Evolutionary conservation across 2,329 filamentous ascomycete species (phyloP).

Genomic region (Lizonia empirigonia): DNA sequence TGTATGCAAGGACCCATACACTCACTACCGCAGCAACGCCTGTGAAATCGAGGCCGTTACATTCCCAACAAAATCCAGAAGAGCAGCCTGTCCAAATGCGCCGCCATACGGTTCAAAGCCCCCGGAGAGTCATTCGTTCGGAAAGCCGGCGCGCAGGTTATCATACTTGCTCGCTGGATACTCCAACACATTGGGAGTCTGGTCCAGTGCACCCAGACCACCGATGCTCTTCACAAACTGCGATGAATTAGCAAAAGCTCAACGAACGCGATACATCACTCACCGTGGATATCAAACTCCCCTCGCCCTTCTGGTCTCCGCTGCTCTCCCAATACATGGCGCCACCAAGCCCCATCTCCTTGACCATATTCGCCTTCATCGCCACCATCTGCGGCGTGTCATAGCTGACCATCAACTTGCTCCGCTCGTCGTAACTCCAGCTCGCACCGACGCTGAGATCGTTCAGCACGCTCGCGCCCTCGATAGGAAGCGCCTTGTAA

Average conservation of each 20-base stretch:
- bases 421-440: constrained; percentile 38
- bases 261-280: constrained; percentile 13
- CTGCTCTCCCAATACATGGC: constrained; percentile 49
- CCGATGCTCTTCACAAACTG: constrained; percentile 62
- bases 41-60: neutral
- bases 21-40: neutral
- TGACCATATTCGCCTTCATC: constrained; percentile 37
- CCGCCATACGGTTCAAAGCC: neutral
- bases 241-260: constrained; percentile 5
- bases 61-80: neutral
- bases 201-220: constrained; percentile 57
- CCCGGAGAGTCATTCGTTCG: constrained; percentile 19
- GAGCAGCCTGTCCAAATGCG: neutral
- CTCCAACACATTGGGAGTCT: constrained; percentile 63
- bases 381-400: constrained; percentile 42
- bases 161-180: constrained; percentile 74
- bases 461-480: constrained; percentile 29
- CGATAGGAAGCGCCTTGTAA: constrained; percentile 43
- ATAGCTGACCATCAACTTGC: constrained; percentile 39
- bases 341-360: constrained; percentile 39
- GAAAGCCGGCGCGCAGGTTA: constrained; percentile 57
- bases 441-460: constrained; percentile 35
- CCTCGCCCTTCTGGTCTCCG: constrained; percentile 38
- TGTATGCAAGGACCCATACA: no score
- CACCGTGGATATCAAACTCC: constrained; percentile 42